Conservation (phyloP, 257 asterid species). For the Plantago ovata region DNA sequence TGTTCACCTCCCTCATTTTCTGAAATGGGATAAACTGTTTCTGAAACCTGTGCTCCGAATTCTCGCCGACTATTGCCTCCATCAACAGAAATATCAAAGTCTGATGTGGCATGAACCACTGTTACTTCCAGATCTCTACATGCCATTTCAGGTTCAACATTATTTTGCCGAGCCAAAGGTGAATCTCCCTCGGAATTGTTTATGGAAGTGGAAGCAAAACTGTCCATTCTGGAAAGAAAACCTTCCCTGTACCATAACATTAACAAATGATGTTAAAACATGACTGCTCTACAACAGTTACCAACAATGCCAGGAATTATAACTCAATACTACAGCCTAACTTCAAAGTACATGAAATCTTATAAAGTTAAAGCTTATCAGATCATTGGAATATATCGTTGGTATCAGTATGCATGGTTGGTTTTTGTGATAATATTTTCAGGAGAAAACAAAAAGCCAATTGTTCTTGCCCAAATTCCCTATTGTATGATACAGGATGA, state of each 20-base stretch:
- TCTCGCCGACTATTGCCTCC: slow-evolving; percentile 21
- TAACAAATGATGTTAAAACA: background rate
- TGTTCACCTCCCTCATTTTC: slow-evolving; percentile 25
- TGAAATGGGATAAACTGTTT: slow-evolving; percentile 21
- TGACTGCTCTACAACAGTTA: background rate
- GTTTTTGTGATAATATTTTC: too few species aligned
- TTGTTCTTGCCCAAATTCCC: too few species aligned
- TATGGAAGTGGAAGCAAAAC: slow-evolving; percentile 28
- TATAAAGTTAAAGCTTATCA: too few species aligned
- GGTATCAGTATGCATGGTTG: too few species aligned
- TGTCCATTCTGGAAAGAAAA: slow-evolving; percentile 64
- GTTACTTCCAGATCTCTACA: slow-evolving; percentile 32
- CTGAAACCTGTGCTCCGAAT: slow-evolving; percentile 21
- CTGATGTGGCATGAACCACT: slow-evolving; percentile 15
- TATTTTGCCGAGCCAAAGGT: slow-evolving; percentile 26
- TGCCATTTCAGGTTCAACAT: slow-evolving; percentile 31
- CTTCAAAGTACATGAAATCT: background rate
- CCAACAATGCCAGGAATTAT: background rate
- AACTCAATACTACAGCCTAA: background rate
- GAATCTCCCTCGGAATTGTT: slow-evolving; percentile 30
- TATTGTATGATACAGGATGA: too few species aligned
- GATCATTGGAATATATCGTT: too few species aligned
- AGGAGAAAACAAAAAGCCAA: too few species aligned
- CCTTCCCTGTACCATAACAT: slow-evolving; percentile 60
- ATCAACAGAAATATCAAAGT: slow-evolving; percentile 19